Evolutionary conservation across 768 basidiomycete species (phyloP).

Genomic region (Pulveroboletus sp.): DNA sequence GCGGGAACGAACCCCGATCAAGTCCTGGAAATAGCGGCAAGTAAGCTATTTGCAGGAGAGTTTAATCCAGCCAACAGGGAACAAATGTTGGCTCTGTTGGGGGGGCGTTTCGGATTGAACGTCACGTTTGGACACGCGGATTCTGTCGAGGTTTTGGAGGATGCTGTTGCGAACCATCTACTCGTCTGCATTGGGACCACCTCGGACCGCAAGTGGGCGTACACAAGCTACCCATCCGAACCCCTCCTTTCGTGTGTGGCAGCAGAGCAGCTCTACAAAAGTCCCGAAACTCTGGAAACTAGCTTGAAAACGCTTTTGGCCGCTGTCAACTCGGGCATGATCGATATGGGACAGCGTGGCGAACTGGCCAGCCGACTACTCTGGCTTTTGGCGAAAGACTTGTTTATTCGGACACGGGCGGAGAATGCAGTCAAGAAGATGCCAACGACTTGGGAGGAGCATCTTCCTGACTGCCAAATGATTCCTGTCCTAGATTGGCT

Average conservation of each 20-base stretch:
- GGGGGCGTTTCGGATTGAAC: neutral
- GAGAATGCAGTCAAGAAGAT: neutral
- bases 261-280: neutral
- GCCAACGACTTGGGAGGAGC: neutral
- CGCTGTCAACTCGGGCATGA: neutral
- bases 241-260: slow-evolving; percentile 6
- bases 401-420: neutral
- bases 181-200: slow-evolving; percentile 5
- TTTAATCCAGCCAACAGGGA: neutral
- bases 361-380: slow-evolving; percentile 1
- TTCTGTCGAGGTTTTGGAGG: neutral
- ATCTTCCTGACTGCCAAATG: slow-evolving; percentile 6
- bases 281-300: neutral
- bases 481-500: neutral
- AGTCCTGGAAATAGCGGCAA: neutral
- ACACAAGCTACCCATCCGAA: slow-evolving; percentile 9
- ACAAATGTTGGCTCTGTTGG: neutral
- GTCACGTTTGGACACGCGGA: neutral
- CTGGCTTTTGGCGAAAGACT: slow-evolving; percentile 2
- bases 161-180: slow-evolving; percentile 6
- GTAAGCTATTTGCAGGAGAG: neutral
- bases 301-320: neutral
- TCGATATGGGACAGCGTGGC: neutral
- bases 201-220: slow-evolving; percentile 3
- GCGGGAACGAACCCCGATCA: neutral